Evolutionary conservation across 2,329 filamentous ascomycete species (phyloP).

Genomic region (Verticillium klebahnii): DNA sequence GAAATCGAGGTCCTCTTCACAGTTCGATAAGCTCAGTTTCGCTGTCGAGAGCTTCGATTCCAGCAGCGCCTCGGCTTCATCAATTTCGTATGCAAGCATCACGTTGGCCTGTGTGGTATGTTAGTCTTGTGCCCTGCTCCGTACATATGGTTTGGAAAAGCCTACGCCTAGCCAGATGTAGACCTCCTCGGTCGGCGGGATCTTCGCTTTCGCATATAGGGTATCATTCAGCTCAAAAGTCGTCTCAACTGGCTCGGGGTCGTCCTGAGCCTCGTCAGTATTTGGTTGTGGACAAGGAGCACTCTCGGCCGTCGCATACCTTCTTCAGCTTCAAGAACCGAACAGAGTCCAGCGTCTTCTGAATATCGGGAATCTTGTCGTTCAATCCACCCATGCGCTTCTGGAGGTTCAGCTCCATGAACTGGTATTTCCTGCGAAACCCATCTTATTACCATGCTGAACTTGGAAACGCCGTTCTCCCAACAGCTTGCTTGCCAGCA

Average conservation of each 20-base stretch:
- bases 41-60: constrained; percentile 73
- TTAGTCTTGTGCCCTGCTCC: constrained; percentile 15
- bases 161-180: constrained; percentile 92
- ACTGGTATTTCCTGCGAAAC: constrained; percentile 85
- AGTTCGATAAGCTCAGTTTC: constrained; percentile 75
- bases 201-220: constrained; percentile 80
- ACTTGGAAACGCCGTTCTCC: not conserved
- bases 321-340: constrained; percentile 75
- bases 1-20: constrained; percentile 95
- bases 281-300: not conserved
- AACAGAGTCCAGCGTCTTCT: constrained; percentile 91
- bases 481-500: not conserved
- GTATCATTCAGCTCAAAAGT: constrained; percentile 98
- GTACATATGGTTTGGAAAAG: constrained; percentile 9
- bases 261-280: constrained; percentile 28
- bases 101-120: constrained; percentile 69
- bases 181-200: constrained; percentile 82
- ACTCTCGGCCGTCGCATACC: constrained; percentile 35
- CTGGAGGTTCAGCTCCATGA: constrained; percentile 95
- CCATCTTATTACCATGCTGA: not conserved
- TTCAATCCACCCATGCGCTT: constrained; percentile 74
- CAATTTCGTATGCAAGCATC: constrained; percentile 91
- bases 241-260: constrained; percentile 72
- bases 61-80: constrained; percentile 78
- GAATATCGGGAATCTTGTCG: constrained; percentile 96